Base-by-base conservation (phyloP, 140 eudicot genomes). In the Anethum foeniculum region DNA sequence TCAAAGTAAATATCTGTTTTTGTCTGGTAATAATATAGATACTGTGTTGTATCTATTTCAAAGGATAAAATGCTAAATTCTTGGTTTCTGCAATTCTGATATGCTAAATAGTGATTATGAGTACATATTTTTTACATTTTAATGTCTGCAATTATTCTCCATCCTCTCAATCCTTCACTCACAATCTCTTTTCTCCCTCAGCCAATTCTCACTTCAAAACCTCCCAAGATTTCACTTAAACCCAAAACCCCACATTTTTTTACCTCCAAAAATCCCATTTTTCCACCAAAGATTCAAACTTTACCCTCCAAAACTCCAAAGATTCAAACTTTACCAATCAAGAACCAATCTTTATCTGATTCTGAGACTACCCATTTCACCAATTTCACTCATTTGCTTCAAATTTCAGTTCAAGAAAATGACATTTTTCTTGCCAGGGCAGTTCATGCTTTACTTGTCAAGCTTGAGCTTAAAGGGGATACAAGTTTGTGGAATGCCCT, bases 401-500 rank as follows among this genome's bases (percentile, higher is more conserved):
- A 73, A 23, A n/a, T 86, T 28, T 89, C 97, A 3, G 87, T 84
- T 60, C 79, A 81, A 11, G 80, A 83, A 79, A 44, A 73, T 38
- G 91, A 95, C 80, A 77, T 62, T 60, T 78, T 84, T 68, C 92
- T 92, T 30, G 81, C 85, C 48, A 89, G 41, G 81, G 85, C 91
- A 0, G 84, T 90, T 47, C 99, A 95, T 28, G 90, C 97, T 78
- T 84, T 88, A 81, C 77, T 90, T 87, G 86, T 89, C 81, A 94
- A 90, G 93, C 52, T 80, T 81, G 79, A 49, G 39, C 85, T 77
- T 47, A 82, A 81, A 15, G 85, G 43, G 43, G 23, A 84, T 36
- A 60, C 80, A 60, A 74, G 76, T 81, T 81, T 92, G 46, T 81
- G 76, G 34, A 91, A 90, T 75, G 75, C 92, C 38, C 91, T 95